phyloP scores from a whole-genome alignment of 176 grass and related monocot species.

The Hordeum marinum region DNA sequence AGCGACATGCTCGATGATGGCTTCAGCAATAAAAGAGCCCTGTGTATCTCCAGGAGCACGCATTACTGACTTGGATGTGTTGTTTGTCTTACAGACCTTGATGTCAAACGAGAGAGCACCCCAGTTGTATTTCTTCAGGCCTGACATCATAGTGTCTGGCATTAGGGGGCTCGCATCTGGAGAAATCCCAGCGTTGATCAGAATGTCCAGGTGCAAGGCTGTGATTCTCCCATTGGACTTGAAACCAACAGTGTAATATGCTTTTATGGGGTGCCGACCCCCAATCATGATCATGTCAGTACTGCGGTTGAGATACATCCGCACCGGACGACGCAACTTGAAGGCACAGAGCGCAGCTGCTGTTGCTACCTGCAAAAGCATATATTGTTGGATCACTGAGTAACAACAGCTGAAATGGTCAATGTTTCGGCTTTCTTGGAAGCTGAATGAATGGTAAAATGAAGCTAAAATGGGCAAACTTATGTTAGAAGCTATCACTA shows the following conservation, averaged over 20 bases:
- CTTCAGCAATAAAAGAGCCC: constrained; percentile 73
- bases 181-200: constrained; percentile 67
- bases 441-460: constrained; percentile 1
- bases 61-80: constrained; percentile 67
- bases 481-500: not conserved
- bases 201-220: constrained; percentile 56
- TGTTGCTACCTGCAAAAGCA: constrained; percentile 46
- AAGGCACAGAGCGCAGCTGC: constrained; percentile 66
- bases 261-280: constrained; percentile 70
- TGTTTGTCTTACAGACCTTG: constrained; percentile 75
- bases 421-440: not conserved
- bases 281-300: constrained; percentile 80
- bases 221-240: constrained; percentile 74
- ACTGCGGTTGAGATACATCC: constrained; percentile 71
- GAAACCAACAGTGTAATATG: constrained; percentile 68
- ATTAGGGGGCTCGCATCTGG: constrained; percentile 53
- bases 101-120: constrained; percentile 63
- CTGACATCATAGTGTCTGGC: constrained; percentile 14
- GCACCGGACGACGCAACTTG: constrained; percentile 55
- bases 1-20: constrained; percentile 75
- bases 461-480: not conserved
- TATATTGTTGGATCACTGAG: not conserved
- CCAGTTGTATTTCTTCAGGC: constrained; percentile 75
- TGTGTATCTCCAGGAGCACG: constrained; percentile 69
- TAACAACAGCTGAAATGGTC: not conserved